These are phyloP conservation scores for Boletus sp. DNA, from an alignment of 768 basidiomycete species.

Conservation along the genomic window DNA sequence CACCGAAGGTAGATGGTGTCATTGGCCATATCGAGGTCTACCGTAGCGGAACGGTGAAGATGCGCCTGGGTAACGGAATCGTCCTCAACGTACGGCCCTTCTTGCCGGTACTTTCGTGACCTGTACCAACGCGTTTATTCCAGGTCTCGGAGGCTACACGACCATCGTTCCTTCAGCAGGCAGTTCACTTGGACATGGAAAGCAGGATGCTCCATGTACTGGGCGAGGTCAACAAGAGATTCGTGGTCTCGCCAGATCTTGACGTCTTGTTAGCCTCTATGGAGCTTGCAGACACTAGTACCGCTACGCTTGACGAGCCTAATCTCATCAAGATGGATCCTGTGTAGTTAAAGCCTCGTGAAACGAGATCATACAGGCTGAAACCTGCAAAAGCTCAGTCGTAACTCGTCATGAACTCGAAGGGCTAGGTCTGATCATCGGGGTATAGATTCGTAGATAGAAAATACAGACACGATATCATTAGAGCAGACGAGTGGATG, in stretches of 20 bases:
- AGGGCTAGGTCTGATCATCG: not conserved
- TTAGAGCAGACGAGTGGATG: not conserved
- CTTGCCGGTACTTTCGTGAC: not conserved
- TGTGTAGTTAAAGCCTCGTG: not conserved
- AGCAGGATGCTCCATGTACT: slow-evolving; percentile 64
- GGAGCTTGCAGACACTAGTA: slow-evolving; percentile 45
- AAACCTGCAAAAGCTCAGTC: not conserved
- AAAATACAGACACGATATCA: not conserved
- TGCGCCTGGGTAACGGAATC: slow-evolving; percentile 78
- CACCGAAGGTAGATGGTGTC: slow-evolving; percentile 59
- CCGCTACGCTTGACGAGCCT: slow-evolving; percentile 39
- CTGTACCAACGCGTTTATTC: slow-evolving; percentile 1
- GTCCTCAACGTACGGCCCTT: slow-evolving; percentile 64
- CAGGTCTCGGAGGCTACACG: slow-evolving; percentile 82
- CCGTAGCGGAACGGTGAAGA: slow-evolving; percentile 80
- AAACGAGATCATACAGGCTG: not conserved
- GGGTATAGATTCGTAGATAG: not conserved
- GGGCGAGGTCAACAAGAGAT: slow-evolving; percentile 85
- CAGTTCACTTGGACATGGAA: slow-evolving; percentile 63
- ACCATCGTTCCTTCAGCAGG: slow-evolving; percentile 86
- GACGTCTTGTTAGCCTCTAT: slow-evolving; percentile 68
- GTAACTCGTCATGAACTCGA: not conserved
- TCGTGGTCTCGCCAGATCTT: slow-evolving; percentile 80
- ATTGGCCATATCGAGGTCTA: slow-evolving; percentile 86
- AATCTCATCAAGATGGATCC: slow-evolving; percentile 55